Base-by-base conservation (phyloP, 225 moss, liverwort and hornwort genomes). In the Marchantia paleacea region DNA sequence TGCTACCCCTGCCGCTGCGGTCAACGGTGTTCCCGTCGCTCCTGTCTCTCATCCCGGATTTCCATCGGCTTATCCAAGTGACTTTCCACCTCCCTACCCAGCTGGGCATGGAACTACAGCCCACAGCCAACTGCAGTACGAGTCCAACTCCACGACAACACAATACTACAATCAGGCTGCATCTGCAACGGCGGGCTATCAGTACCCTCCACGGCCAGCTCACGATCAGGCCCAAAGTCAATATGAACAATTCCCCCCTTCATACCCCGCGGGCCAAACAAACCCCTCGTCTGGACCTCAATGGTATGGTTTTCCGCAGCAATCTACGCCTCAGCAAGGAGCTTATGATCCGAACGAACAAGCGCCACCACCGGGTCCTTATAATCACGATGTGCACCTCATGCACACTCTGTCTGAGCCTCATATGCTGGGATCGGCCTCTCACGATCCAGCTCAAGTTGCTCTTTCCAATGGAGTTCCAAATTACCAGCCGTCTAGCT, bases 161-260 rank as follows among this genome's bases (percentile, higher is more conserved):
- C 61, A 7, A n/a, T 62, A 11, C 61, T 61, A 19, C 75, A 31
- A 14, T 10, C 64, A 12, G 57, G 2, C 39, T 2, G 39, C 64
- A 15, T 64, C 50, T 52, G 5, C 15, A 12, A n/a, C 51, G 6
- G 0, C 48, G 7, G 31, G 15, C 4, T 24, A 64, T 18, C 25
- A 66, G 7, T 28, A 63, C 30, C 12, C 22, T 7, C 12, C 49
- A 48, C 10, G 13, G n/a, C 58, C 62, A 11, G 0, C 20, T 60
- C 58, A 8, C 4, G 14, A 64, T 18, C 25, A 66, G 7, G 65
- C 64, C 13, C 78, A 49, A 48, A 11, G 50, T 53, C 78, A 78
- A 50, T 78, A 78, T 52, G 66, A 50, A 0, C 49, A 78, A 24
- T 78, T 50, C 51, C 78, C 78, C 3, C 24, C 78, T 11, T 13